Conservation (phyloP, 208 protist genomes). For the Trypanosoma brucei region DNA sequence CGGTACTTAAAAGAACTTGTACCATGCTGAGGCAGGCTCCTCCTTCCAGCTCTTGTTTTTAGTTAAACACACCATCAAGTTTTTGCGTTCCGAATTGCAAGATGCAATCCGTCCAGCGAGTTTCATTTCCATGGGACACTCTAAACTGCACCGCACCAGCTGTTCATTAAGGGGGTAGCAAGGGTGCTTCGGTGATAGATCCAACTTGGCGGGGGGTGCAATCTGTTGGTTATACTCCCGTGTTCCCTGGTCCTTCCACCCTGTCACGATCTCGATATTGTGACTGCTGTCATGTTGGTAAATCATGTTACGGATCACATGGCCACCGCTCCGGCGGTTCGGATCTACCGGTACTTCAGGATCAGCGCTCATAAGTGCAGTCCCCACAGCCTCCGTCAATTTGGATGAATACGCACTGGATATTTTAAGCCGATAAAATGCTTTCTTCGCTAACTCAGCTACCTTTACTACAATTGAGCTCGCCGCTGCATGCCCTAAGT, state of each 20-base stretch:
- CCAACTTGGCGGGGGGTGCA: conserved; percentile 38
- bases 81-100: conserved; percentile 59
- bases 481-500: too few relatives aligned
- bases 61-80: conserved; percentile 63
- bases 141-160: conserved; percentile 48
- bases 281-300: conserved; percentile 48
- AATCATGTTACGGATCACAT: conserved; percentile 83
- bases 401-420: not conserved
- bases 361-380: conserved; percentile 56
- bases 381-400: not conserved
- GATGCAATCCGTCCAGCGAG: conserved; percentile 58
- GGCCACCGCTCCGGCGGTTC: conserved; percentile 51
- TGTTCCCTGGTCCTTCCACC: conserved; percentile 63
- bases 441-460: too few relatives aligned
- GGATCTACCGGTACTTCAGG: conserved; percentile 56
- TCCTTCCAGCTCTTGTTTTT: conserved; percentile 64
- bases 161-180: conserved; percentile 45
- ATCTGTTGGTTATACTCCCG: conserved; percentile 69
- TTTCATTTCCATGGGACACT: conserved; percentile 68
- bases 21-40: conserved; percentile 23
- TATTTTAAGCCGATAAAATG: too few relatives aligned
- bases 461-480: too few relatives aligned
- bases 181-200: conserved; percentile 45
- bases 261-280: conserved; percentile 63
- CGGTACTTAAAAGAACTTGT: conserved; percentile 24